Evolutionary conservation across 2,329 filamentous ascomycete species (phyloP).

Genomic region (Xylariaceae sp.): DNA sequence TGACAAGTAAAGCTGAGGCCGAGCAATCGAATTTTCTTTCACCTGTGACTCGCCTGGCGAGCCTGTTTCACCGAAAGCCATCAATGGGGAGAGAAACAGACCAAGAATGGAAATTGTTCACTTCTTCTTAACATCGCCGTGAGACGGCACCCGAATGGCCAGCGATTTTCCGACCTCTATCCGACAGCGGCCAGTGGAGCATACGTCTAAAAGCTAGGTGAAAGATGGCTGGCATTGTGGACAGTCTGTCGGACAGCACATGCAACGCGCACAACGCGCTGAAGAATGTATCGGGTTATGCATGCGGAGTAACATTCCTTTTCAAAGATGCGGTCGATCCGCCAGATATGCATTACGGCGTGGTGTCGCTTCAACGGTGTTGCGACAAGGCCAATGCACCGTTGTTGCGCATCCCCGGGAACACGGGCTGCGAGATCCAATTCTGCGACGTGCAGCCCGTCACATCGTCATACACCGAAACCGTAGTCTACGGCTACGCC

Average conservation of each 20-base stretch:
- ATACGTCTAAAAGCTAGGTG: not conserved
- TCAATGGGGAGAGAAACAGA: too few species aligned
- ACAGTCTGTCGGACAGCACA: conserved; percentile 17
- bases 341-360: conserved; percentile 23
- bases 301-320: conserved; percentile 22
- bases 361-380: conserved; percentile 19
- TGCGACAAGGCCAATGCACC: conserved; percentile 17
- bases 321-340: conserved; percentile 16
- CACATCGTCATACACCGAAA: conserved; percentile 14
- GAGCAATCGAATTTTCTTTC: not conserved
- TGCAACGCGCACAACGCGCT: conserved; percentile 26
- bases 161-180: too few species aligned
- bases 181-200: too few species aligned
- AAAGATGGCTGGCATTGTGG: conserved; percentile 17
- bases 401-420: conserved; percentile 22
- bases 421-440: conserved; percentile 27
- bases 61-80: too few species aligned
- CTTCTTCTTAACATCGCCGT: not conserved
- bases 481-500: conserved; percentile 10
- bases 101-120: not conserved
- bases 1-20: not conserved
- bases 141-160: too few species aligned
- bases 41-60: too few species aligned
- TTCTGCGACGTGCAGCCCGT: conserved; percentile 19
- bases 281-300: conserved; percentile 20